Percentiles rank a stretch among this genome's conserved stretches.
Evolutionary conservation across 345 rosid species (phyloP).

Genomic region (Eucalyptus grandis): DNA sequence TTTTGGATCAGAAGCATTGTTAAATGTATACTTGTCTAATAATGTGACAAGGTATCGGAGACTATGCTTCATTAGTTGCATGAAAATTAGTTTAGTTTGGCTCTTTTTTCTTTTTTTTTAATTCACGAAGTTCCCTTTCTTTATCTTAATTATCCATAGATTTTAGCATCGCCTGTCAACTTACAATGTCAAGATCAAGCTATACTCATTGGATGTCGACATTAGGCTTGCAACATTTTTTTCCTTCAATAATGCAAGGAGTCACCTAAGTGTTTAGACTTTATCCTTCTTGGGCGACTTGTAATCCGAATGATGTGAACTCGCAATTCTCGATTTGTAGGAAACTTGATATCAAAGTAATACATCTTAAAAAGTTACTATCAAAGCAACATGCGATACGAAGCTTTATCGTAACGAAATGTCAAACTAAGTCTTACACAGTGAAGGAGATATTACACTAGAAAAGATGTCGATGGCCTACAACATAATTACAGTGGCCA

Average conservation of each 20-base stretch:
- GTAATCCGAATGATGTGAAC: neutral
- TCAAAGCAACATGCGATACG: neutral
- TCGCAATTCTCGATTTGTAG: neutral
- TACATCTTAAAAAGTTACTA: neutral
- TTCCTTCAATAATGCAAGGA: neutral
- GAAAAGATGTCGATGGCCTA: neutral
- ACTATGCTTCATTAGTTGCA: neutral
- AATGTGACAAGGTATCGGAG: neutral
- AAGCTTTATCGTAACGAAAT: neutral
- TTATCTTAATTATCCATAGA: neutral
- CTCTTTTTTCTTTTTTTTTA: neutral
- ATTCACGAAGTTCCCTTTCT: neutral
- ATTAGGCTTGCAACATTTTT: neutral
- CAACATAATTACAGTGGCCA: neutral
- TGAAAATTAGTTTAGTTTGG: neutral
- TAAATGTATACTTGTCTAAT: neutral
- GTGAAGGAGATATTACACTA: neutral
- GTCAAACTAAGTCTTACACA: fast-evolving
- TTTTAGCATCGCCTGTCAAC: neutral
- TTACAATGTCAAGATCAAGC: neutral
- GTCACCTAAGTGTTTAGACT: neutral
- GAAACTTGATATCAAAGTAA: neutral
- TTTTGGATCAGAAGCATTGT: neutral
- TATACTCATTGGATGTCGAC: neutral
- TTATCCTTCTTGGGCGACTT: neutral